Evolutionary conservation across 2,329 filamentous ascomycete genomes (phyloP), one percentile per base, ranked within the genome.

Genomic region (Moelleriella libera): DNA sequence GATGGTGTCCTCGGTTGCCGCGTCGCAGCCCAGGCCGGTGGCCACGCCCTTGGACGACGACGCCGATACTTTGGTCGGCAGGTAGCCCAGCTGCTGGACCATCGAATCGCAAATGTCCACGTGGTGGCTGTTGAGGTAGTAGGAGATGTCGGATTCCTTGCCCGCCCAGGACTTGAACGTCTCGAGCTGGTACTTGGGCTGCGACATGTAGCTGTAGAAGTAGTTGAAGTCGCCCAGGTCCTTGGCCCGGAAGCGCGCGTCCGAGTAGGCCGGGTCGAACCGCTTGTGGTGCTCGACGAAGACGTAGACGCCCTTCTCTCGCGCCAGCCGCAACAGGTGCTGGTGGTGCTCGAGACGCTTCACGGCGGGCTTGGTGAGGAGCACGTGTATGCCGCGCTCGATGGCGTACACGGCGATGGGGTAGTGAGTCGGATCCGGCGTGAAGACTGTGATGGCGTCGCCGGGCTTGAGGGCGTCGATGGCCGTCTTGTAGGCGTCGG

Each of bases 271-370:
- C 2, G 89, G 89, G 63, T 96, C 89, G 68, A 83, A 96, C 49
- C 90, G 87, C 73, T 96, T 96, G 76, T 96, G 89, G 69, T 96
- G 89, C 74, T 96, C 89, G 57, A 96, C 75, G 69, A 87, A 95
- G 54, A 95, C 88, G 62, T 89, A 90, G 49, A 96, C 88, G 53
- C 81, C 80, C 63, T 85, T 70, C 60, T 85, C 80, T 53, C 75
- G 73, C 5, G 86, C 80, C 29, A 81, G 85, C 45, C 76, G 76
- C 48, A 94, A 72, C 12, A 96, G 80, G 34, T 80, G 68, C 53
- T 85, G 77, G 68, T 96, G 89, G 64, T 95, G 80, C 42, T 75
- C 74, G 3, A 96, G 80, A 5, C 80, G 77, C 69, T 95, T 90
- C 52, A 92, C 88, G 30, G 89, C 89, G 10, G 89, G 89, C 69